Percentiles rank a stretch among this genome's conserved stretches.
These are phyloP conservation scores for Boletales sp. DNA, from an alignment of 768 basidiomycete genomes.

Conservation along the genomic window DNA sequence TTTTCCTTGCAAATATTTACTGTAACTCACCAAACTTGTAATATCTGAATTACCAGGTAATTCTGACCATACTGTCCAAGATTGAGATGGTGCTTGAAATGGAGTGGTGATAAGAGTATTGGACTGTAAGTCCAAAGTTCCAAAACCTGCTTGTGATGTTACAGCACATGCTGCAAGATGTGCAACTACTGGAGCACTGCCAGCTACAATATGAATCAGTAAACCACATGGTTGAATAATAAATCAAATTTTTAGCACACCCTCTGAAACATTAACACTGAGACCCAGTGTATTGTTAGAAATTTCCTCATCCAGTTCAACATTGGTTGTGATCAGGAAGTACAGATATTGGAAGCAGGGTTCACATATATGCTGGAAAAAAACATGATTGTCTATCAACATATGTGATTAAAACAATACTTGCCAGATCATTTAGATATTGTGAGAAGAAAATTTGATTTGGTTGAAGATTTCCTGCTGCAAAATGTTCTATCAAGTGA, in stretches of 20 bases:
- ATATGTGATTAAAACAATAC: too few relatives aligned
- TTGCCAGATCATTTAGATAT: too few relatives aligned
- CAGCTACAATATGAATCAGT: background rate
- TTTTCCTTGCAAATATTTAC: background rate
- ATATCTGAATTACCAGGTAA: too few relatives aligned
- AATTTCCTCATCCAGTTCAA: conserved; percentile 2
- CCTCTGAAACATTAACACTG: background rate
- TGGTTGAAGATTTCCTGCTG: too few relatives aligned
- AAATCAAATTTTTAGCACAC: background rate
- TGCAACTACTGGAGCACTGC: background rate
- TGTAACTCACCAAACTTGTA: too few relatives aligned
- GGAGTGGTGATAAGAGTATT: background rate
- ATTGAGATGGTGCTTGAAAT: background rate
- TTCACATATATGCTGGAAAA: too few relatives aligned
- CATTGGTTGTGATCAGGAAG: conserved; percentile 10
- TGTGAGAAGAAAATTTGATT: too few relatives aligned
- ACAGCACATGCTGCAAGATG: conserved; percentile 10
- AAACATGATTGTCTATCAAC: too few relatives aligned
- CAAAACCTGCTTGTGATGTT: background rate
- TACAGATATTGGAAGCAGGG: background rate
- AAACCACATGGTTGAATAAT: too few relatives aligned
- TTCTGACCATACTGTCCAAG: conserved; percentile 11
- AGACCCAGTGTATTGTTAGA: background rate
- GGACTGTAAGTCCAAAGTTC: conserved; percentile 3
- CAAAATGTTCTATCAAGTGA: too few relatives aligned